Evolutionary conservation across 2,329 filamentous ascomycete species (phyloP), one percentile per base, ranked within the genome.

Genomic region (Aspergillus cejpii): DNA sequence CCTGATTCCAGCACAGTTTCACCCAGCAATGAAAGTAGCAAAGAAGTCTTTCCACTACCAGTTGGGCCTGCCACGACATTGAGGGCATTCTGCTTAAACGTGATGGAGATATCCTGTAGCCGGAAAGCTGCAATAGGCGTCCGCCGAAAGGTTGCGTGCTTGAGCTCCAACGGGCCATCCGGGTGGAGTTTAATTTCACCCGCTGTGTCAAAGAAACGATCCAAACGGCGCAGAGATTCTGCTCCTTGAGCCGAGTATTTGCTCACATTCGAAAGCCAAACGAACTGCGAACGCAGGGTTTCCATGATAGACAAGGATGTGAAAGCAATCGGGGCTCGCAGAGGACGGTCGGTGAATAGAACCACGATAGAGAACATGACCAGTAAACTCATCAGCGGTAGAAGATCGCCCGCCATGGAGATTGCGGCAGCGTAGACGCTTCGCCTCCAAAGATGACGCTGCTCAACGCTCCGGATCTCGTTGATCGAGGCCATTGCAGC

Each of bases 301-400:
- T 74, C 72, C 52, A 79, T 70, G 6, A 81, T 66, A 6, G 69
- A 73, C 6, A 79, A 69, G 1, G 77, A 73, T 2, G 78, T 80
- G 51, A 80, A 81, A 7, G 77, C 78, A 29, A 75, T 68, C n/a
- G 77, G 74, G 10, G 78, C 76, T 6, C 75, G 74, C 11, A 81
- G 65, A 3, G 69, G 69, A 45, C 70, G 63, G 42, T 72, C 65
- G 20, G 70, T 68, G 10, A 77, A 67, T 1, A 71, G 65, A 1
- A 77, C 73, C 43, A 79, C 72, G 7, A 77, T 59, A 11, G 68
- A 69, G 53, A 80, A 80, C 63, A 79, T 80, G 40, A 74, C 62
- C 11, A 80, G 60, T 21, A 80, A 61, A 12, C 75, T 66, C 6
- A 77, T 53, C 44, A 74, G 73, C 0, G 78, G 77, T 44, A 80